Base-by-base conservation (phyloP, 805 yeast genomes). In the Pichia eremophila region DNA sequence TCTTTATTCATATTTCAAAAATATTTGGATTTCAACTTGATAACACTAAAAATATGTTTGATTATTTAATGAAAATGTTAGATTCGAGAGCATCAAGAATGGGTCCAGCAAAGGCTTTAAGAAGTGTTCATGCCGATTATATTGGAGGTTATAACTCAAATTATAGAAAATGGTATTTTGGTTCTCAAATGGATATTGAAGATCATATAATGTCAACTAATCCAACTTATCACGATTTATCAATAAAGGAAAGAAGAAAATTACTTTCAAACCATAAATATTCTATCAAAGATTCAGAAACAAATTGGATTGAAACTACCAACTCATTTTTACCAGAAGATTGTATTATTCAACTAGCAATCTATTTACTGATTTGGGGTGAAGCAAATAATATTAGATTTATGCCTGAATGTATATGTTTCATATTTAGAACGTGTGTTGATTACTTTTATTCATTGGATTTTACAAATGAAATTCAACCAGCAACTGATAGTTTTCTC, bases 381-480 rank as follows among this genome's bases (percentile, higher is more conserved):
- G 96, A 88, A 60, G 88, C 95, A 0, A 86, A 85, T 58, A 89
- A 86, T 55, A 60, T 88, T 3, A 71, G 96, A 52, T 88, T 85
- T 57, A 81, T 88, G 79, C 96, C 96, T 0, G 96, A 88, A 59
- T 86, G 95, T 56, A 60, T 88, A 22, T 86, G 95, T 51, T 88
- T 89, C 55, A 77, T 88, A 27, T 87, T 81, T 68, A 85, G 87
- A 57, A 83, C 95, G 55, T 87, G 95, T 44, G 74, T 76, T 43
- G 90, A 84, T 57, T 74, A 74, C 54, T 83, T 73, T 54, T 76
- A 75, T 53, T 72, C 81, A 0, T 60, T 75, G 15, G 72, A 70
- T 48, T 63, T 71, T 31, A 60, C 66, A 27, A 59, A 62, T 41
- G 64, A 60, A 17, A 47, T 61, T 12, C 58, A 60, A 48, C 47